Evolutionary conservation across 2,329 filamentous ascomycete genomes (phyloP).

Genomic region (Lecanosticta acicola): DNA sequence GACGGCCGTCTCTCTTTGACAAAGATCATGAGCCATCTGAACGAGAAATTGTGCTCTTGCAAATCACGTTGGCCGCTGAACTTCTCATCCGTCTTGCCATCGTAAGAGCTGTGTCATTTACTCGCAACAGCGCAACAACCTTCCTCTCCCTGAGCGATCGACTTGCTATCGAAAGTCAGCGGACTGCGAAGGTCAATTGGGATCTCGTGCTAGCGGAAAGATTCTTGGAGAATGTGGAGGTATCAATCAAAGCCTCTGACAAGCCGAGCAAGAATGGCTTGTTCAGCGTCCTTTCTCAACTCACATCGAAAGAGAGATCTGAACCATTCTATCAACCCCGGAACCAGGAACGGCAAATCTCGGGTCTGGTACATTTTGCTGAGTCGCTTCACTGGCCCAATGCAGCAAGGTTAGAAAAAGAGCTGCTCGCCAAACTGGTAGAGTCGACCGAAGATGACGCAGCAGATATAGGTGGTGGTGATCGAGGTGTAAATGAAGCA

Average conservation of each 20-base stretch:
- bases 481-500: slow-evolving; percentile 20
- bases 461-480: slow-evolving; percentile 4
- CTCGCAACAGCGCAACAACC: neutral
- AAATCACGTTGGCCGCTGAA: slow-evolving; percentile 51
- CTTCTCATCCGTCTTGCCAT: slow-evolving; percentile 51
- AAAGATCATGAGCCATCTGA: slow-evolving; percentile 35
- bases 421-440: neutral
- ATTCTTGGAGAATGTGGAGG: slow-evolving; percentile 48
- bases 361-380: slow-evolving; percentile 48
- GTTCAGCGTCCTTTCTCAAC: slow-evolving; percentile 24
- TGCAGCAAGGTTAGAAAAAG: slow-evolving; percentile 1
- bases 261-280: slow-evolving; percentile 17
- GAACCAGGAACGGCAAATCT: slow-evolving; percentile 40
- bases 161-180: slow-evolving; percentile 41
- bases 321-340: slow-evolving; percentile 25
- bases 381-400: slow-evolving; percentile 47
- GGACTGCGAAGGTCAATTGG: slow-evolving; percentile 52
- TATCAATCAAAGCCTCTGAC: slow-evolving; percentile 21
- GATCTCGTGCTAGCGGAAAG: slow-evolving; percentile 50
- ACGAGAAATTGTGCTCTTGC: slow-evolving; percentile 50
- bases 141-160: slow-evolving; percentile 34
- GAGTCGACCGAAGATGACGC: neutral
- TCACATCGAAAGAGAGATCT: slow-evolving; percentile 19
- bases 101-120: slow-evolving; percentile 30
- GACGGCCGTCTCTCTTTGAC: slow-evolving; percentile 12